These are phyloP conservation scores for Penicillium verhagenii DNA, from an alignment of 495 filamentous ascomycete genomes.

Conservation along the genomic window DNA sequence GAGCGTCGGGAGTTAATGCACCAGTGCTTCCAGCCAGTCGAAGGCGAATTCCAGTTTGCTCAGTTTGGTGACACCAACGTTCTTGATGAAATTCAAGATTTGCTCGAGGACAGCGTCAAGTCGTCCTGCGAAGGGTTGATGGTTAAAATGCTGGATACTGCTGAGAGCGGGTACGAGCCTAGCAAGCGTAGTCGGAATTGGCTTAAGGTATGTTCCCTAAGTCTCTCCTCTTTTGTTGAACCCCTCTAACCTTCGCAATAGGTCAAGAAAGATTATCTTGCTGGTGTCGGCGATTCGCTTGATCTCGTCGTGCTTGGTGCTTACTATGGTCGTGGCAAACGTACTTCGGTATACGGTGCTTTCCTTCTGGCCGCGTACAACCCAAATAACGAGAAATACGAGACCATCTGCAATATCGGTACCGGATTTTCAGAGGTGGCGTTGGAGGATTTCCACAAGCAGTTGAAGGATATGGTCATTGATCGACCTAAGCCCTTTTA, in stretches of 20 bases:
- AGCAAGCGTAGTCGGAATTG: constrained; percentile 94
- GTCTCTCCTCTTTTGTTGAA: neutral
- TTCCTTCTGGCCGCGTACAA: constrained; percentile 97
- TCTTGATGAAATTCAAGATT: constrained; percentile 84
- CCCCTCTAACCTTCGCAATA: constrained; percentile 21
- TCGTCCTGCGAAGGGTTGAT: constrained; percentile 95
- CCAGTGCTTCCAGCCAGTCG: constrained; percentile 67
- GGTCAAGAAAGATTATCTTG: constrained; percentile 97
- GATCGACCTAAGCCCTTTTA: constrained; percentile 94
- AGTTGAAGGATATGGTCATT: constrained; percentile 71
- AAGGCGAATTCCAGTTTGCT: constrained; percentile 92
- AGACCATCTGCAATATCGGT: constrained; percentile 97
- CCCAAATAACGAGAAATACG: constrained; percentile 69
- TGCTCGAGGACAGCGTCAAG: constrained; percentile 92
- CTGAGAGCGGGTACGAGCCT: constrained; percentile 89
- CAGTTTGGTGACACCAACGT: constrained; percentile 84
- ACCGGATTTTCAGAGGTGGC: constrained; percentile 91
- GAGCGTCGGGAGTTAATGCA: constrained; percentile 79
- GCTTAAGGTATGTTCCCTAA: constrained; percentile 69
- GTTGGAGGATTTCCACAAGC: constrained; percentile 75
- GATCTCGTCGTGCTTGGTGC: constrained; percentile 95
- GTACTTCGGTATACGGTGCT: constrained; percentile 90
- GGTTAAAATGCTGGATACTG: constrained; percentile 98
- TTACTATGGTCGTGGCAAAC: constrained; percentile 92
- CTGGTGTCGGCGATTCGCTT: constrained; percentile 89